Percentiles rank a stretch among this genome's conserved stretches.
Conservation (phyloP, 768 basidiomycete genomes). For the Mycena vitilis region DNA sequence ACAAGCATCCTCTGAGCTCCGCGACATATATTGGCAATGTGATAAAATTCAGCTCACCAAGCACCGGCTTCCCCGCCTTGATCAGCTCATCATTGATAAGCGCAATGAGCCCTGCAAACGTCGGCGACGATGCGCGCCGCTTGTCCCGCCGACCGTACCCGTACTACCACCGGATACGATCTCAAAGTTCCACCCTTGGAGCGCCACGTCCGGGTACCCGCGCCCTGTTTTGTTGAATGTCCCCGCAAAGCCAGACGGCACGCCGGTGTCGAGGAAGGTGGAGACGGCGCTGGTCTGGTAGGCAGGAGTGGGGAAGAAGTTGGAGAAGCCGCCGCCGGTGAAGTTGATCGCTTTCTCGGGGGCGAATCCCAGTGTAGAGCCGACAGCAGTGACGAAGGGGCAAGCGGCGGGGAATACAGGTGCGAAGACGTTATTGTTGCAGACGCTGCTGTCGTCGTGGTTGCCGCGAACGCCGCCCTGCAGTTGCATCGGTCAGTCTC, state of each 20-base stretch:
- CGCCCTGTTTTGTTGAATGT: constrained; percentile 52
- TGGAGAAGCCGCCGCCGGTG: constrained; percentile 54
- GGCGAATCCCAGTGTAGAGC: constrained; percentile 4
- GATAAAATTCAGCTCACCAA: neutral
- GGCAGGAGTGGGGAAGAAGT: constrained; percentile 47
- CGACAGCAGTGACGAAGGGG: constrained; percentile 13
- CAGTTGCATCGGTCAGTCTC: neutral
- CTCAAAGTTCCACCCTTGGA: constrained; percentile 5
- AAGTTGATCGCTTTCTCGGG: constrained; percentile 26
- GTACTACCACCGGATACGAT: neutral
- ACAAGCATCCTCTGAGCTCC: too few species aligned
- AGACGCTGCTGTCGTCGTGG: neutral
- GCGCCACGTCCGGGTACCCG: constrained; percentile 23
- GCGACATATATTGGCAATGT: too few species aligned
- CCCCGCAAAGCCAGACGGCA: constrained; percentile 50
- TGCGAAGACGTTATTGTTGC: constrained; percentile 40
- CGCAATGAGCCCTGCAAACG: constrained; percentile 9
- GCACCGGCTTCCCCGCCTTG: constrained; percentile 2
- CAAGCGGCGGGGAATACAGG: constrained; percentile 35
- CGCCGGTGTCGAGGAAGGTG: constrained; percentile 42
- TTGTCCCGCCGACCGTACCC: neutral
- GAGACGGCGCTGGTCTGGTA: constrained; percentile 47
- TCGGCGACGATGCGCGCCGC: constrained; percentile 12
- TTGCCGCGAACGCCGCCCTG: constrained; percentile 16
- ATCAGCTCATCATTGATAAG: constrained; percentile 13